Percentiles rank a stretch among this genome's conserved stretches.
Conservation (phyloP, 2,329 filamentous ascomycete genomes). For the Pestalotiopsis sp. region DNA sequence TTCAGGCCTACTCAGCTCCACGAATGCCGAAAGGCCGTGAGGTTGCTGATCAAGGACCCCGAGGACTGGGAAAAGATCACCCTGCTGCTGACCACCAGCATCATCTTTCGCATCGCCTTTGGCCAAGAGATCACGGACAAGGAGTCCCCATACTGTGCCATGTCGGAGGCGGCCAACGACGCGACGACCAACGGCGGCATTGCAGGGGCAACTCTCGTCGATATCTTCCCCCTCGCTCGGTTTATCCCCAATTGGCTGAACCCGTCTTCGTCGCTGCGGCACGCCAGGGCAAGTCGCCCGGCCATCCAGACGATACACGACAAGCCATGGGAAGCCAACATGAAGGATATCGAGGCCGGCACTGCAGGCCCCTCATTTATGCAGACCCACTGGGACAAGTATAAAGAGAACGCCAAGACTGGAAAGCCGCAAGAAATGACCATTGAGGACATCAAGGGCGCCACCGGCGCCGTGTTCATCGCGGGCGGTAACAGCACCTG, state of each 20-base stretch:
- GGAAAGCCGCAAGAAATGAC: slow-evolving; percentile 36
- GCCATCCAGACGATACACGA: slow-evolving; percentile 41
- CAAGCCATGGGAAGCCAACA: slow-evolving; percentile 39
- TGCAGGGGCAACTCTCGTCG: slow-evolving; percentile 43
- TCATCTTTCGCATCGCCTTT: slow-evolving; percentile 29
- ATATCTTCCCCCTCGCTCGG: slow-evolving; percentile 49
- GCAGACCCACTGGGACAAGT: slow-evolving; percentile 31
- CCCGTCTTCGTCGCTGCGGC: slow-evolving; percentile 23
- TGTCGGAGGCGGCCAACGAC: slow-evolving; percentile 18
- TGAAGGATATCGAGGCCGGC: slow-evolving; percentile 35
- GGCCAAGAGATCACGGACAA: slow-evolving; percentile 25
- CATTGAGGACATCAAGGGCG: slow-evolving; percentile 50
- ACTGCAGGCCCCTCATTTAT: slow-evolving; percentile 33
- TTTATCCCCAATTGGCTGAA: slow-evolving; percentile 41
- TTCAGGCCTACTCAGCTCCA: slow-evolving; percentile 37
- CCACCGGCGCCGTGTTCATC: slow-evolving; percentile 49
- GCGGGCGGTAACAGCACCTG: slow-evolving; percentile 51
- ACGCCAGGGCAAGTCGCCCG: slow-evolving; percentile 23
- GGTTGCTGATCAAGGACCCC: slow-evolving; percentile 22
- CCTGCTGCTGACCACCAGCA: slow-evolving; percentile 27
- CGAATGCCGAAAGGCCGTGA: slow-evolving; percentile 31
- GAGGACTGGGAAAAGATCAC: slow-evolving; percentile 26
- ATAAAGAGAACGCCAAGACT: slow-evolving; percentile 29
- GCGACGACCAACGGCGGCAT: slow-evolving; percentile 21
- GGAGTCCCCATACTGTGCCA: slow-evolving; percentile 27